Percentiles rank a stretch among this genome's conserved stretches.
These are phyloP conservation scores for Ricinus communis DNA, from an alignment of 345 rosid species.

Conservation along the genomic window DNA sequence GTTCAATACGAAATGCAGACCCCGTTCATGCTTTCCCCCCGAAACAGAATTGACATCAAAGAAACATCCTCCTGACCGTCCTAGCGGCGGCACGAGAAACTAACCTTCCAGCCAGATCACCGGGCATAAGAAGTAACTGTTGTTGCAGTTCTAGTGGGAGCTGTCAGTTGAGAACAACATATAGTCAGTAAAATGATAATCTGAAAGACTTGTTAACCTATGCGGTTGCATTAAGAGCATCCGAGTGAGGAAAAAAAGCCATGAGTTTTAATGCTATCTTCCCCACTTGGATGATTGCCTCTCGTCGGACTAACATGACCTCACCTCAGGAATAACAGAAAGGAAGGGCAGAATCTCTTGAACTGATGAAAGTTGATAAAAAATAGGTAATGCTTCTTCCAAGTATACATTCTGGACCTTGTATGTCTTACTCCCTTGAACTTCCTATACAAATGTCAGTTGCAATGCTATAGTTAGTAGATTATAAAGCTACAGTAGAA, in stretches of 20 bases:
- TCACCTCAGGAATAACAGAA: constrained; percentile 76
- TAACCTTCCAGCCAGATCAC: constrained; percentile 68
- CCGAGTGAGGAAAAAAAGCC: no score
- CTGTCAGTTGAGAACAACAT: constrained; percentile 32
- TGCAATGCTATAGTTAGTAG: not conserved
- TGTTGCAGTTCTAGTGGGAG: constrained; percentile 79
- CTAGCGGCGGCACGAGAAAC: constrained; percentile 73
- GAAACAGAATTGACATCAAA: constrained; percentile 33
- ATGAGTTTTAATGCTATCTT: no score
- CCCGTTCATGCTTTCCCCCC: not conserved
- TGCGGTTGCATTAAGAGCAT: not conserved
- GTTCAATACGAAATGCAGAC: not conserved
- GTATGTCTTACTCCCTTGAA: constrained; percentile 22
- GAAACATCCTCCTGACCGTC: constrained; percentile 66
- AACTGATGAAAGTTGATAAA: constrained; percentile 52
- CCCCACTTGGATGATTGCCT: no score
- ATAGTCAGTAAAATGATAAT: constrained; percentile 1
- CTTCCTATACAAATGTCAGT: constrained; percentile 42
- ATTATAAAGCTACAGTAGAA: not conserved
- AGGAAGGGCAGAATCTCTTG: constrained; percentile 65
- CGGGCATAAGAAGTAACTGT: constrained; percentile 69
- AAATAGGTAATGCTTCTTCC: constrained; percentile 40
- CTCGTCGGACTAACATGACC: no score
- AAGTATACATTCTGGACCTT: constrained; percentile 30
- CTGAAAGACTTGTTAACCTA: not conserved